Conservation (phyloP, 768 basidiomycete species). For the Podaxis rugospora region DNA sequence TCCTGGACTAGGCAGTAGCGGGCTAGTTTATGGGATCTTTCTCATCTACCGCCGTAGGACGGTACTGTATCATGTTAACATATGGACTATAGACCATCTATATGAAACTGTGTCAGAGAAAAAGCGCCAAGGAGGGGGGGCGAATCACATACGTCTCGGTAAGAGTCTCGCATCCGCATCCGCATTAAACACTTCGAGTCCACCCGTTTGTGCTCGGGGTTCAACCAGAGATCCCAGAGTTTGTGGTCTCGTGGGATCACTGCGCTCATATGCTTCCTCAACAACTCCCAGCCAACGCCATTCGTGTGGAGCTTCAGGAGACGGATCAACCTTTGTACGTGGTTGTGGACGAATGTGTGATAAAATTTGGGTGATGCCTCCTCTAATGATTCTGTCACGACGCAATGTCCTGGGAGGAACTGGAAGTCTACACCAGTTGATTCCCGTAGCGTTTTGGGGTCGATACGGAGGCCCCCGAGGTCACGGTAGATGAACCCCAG, state of each 20-base stretch:
- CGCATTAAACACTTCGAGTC: conserved; percentile 55
- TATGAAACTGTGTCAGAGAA: conserved; percentile 16
- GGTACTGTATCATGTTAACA: conserved; percentile 52
- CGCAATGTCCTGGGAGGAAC: conserved; percentile 50
- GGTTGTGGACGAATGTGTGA: conserved; percentile 57
- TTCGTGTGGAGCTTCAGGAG: conserved; percentile 48
- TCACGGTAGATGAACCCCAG: conserved; percentile 53
- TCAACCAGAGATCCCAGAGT: conserved; percentile 44
- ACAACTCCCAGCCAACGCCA: conserved; percentile 47
- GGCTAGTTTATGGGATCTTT: background rate
- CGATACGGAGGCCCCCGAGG: conserved; percentile 52
- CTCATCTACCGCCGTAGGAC: conserved; percentile 19
- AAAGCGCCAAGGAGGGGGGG: background rate
- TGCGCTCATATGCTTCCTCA: conserved; percentile 39
- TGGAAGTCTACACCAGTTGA: conserved; percentile 48
- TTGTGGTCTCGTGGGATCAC: conserved; percentile 42
- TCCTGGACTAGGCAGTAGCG: background rate
- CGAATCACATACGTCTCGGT: conserved; percentile 43
- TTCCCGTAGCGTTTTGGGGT: conserved; percentile 41
- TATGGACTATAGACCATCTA: conserved; percentile 50
- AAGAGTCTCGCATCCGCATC: conserved; percentile 53
- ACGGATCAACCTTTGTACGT: conserved; percentile 52
- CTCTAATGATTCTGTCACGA: conserved; percentile 40
- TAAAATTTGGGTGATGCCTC: conserved; percentile 56
- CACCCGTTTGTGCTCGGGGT: conserved; percentile 32